These are phyloP conservation scores for Cicer arietinum DNA, from an alignment of 306 rosid genomes.

Conservation along the genomic window DNA sequence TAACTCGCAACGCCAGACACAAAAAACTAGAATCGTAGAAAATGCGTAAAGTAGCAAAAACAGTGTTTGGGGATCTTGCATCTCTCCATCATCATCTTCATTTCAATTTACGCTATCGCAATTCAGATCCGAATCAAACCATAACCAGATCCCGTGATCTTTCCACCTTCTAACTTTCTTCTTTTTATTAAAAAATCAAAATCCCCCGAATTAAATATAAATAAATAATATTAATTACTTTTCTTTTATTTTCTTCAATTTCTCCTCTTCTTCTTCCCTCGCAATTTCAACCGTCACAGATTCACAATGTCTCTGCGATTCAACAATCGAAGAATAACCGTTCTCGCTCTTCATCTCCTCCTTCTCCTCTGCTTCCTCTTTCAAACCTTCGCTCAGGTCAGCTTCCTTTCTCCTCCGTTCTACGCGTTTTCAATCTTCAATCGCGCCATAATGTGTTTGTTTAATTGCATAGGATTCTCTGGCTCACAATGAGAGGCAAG, in stretches of 20 bases:
- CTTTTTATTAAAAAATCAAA: background rate
- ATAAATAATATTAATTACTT: background rate
- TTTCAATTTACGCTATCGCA: conserved; percentile 11
- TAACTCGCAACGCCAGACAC: background rate
- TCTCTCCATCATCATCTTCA: conserved; percentile 6
- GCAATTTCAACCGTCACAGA: conserved; percentile 13
- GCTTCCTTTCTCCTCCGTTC: background rate
- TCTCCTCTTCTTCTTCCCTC: conserved; percentile 20
- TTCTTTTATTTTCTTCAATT: background rate
- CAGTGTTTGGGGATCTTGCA: conserved; percentile 38
- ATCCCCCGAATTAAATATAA: background rate
- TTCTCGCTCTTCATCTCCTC: conserved; percentile 45
- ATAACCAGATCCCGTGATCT: background rate
- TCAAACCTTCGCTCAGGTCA: conserved; percentile 61
- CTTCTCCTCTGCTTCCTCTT: conserved; percentile 46
- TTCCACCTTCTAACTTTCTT: conserved; percentile 16
- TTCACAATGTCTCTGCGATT: conserved; percentile 52
- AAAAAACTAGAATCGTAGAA: background rate
- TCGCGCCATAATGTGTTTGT: conserved; percentile 33
- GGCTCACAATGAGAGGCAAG: conserved; percentile 50
- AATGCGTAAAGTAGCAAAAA: conserved; percentile 11
- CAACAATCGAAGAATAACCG: conserved; percentile 29
- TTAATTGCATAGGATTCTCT: conserved; percentile 51
- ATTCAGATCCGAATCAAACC: conserved; percentile 42
- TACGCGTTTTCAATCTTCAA: background rate